phyloP scores from a whole-genome alignment of 805 yeast genomes.

The Geotrichum ghanense region DNA sequence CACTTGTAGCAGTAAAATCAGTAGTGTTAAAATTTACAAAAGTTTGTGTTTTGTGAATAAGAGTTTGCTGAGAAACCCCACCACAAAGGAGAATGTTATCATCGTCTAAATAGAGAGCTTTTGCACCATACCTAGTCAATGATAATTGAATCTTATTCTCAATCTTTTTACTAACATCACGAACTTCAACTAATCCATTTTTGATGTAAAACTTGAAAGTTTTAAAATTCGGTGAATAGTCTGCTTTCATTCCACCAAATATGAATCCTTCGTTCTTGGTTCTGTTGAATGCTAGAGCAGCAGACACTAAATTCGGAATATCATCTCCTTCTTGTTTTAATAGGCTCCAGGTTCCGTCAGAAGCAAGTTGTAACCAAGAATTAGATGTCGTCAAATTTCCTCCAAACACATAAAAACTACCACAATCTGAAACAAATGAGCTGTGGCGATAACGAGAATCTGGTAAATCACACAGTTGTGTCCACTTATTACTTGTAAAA shows the following conservation, averaged over 20 bases:
- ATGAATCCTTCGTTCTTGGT: slow-evolving; percentile 28
- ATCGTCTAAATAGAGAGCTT: slow-evolving; percentile 23
- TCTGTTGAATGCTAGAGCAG: slow-evolving; percentile 27
- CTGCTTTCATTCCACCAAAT: slow-evolving; percentile 25
- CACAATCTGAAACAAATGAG: slow-evolving; percentile 23
- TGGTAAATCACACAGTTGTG: slow-evolving; percentile 28
- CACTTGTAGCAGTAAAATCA: background rate
- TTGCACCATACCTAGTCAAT: slow-evolving; percentile 34
- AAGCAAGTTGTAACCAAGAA: slow-evolving; percentile 11
- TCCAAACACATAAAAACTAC: slow-evolving; percentile 37
- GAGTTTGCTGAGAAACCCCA: slow-evolving; percentile 37
- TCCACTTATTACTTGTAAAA: slow-evolving; percentile 31
- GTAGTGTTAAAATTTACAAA: slow-evolving; percentile 23
- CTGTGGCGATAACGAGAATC: slow-evolving; percentile 42
- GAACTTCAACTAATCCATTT: slow-evolving; percentile 19
- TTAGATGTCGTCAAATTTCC: slow-evolving; percentile 26
- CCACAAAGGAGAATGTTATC: slow-evolving; percentile 39
- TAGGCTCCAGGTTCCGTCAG: slow-evolving; percentile 13
- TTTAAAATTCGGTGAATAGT: slow-evolving; percentile 9
- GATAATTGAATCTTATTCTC: background rate
- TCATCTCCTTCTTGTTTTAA: slow-evolving; percentile 12
- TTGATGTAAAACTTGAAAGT: slow-evolving; percentile 10
- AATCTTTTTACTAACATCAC: slow-evolving; percentile 24
- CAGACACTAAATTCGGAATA: slow-evolving; percentile 24
- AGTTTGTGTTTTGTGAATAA: slow-evolving; percentile 27